Evolutionary conservation across 2,329 filamentous ascomycete genomes (phyloP), one percentile per base, ranked within the genome.

Genomic region (Magnaporthiopsis incrustans): DNA sequence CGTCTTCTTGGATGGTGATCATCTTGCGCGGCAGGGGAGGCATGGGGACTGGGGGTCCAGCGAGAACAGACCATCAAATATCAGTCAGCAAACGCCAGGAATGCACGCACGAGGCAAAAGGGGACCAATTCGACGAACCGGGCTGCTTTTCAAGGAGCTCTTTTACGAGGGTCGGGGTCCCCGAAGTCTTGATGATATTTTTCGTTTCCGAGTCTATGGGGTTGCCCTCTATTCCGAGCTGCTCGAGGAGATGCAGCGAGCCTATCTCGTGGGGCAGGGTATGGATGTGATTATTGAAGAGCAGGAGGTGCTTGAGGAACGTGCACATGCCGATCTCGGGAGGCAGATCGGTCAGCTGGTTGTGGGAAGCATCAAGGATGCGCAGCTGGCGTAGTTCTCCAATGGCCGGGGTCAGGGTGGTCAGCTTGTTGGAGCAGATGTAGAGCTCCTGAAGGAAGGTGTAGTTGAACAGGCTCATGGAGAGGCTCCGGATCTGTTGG

Each of bases 241-340:
- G 87, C 67, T 98, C 92, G 69, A 99, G 77, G 67, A 92, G 87
- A 76, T 93, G 94, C 25, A 99, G 81, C 35, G 92, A 95, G 10
- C 95, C 95, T 66, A 99, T 79, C 75, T 98, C 93, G 71, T 83
- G 89, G 1, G 95, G 95, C 32, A 99, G 81, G 27, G 86, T 88
- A 66, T 86, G 85, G 64, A 99, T 89, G 67, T 90, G 84, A 75
- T 99, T 99, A 78, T 97, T 92, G 74, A 97, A 97, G 2, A 97
- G 81, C 33, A 93, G 80, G 6, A 99, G 82, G 68, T 90, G 88
- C 77, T 91, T 92, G 64, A 99, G 81, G 69, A 93, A 95, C 33
- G 93, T 95, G 71, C 97, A 91, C 94, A 98, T 99, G 72, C 95
- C 95, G 66, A 99, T 86, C 78, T 99, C 94, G 27, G 90, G 85